A percentile compares a stretch with the other conserved stretches of the same genome.
These are phyloP conservation scores for Clonostachys rhizophaga DNA, from an alignment of 2,329 filamentous ascomycete species.

Conservation along the genomic window DNA sequence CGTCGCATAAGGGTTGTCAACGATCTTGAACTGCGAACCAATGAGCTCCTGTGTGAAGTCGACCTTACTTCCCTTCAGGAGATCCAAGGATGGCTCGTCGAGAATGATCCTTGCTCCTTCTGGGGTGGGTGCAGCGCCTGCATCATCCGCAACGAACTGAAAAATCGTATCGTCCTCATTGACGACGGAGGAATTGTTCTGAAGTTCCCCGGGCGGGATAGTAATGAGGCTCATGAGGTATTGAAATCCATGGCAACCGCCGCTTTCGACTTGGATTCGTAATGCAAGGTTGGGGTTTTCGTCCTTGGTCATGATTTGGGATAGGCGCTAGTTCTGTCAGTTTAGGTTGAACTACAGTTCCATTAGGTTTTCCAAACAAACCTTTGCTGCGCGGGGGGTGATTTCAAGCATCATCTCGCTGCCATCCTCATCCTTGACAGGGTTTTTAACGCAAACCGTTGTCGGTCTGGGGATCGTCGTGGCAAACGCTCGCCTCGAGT, in stretches of 20 bases:
- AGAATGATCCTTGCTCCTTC: constrained; percentile 74
- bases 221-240: constrained; percentile 87
- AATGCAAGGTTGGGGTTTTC: constrained; percentile 76
- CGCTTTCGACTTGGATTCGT: constrained; percentile 88
- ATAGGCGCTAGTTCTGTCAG: constrained; percentile 52
- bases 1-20: constrained; percentile 85
- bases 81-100: constrained; percentile 79
- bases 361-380: constrained; percentile 28
- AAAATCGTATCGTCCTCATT: constrained; percentile 86
- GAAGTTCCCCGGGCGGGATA: constrained; percentile 35
- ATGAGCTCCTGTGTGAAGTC: constrained; percentile 97
- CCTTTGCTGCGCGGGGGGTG: constrained; percentile 75
- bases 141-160: constrained; percentile 55
- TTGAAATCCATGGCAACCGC: constrained; percentile 96
- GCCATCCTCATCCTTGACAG: constrained; percentile 75
- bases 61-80: constrained; percentile 89
- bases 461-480: constrained; percentile 24
- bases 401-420: constrained; percentile 82
- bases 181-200: constrained; percentile 23
- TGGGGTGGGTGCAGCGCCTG: constrained; percentile 15
- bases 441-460: constrained; percentile 60
- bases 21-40: constrained; percentile 84
- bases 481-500: constrained; percentile 22
- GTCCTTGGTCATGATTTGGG: constrained; percentile 70
- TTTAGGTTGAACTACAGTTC: no score